These are phyloP conservation scores for Beverwykella pulmonaria DNA, from an alignment of 495 filamentous ascomycete genomes.

Conservation along the genomic window DNA sequence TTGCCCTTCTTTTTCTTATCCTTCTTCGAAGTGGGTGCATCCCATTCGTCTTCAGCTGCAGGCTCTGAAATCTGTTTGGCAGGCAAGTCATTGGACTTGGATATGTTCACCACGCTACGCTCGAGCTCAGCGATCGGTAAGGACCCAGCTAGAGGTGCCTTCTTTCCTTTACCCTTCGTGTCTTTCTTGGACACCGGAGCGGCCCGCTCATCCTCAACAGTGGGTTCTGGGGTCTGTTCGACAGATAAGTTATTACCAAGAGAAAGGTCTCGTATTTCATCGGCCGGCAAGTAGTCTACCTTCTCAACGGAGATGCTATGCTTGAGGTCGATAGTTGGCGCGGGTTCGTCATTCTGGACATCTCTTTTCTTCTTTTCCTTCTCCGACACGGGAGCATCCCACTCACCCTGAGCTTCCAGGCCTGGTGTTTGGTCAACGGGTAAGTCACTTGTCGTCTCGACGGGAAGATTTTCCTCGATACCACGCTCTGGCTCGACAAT, in stretches of 20 bases:
- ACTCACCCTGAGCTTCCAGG: not conserved
- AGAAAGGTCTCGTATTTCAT: not conserved
- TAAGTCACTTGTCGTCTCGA: not conserved
- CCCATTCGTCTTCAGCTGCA: slow-evolving; percentile 8
- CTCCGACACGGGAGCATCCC: slow-evolving; percentile 1
- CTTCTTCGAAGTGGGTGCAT: slow-evolving; percentile 32
- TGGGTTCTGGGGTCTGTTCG: not conserved
- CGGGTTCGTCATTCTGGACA: slow-evolving; percentile 11
- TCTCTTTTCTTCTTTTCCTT: slow-evolving; percentile 21
- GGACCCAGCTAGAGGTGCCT: not conserved
- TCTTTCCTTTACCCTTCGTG: slow-evolving; percentile 41
- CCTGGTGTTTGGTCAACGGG: not conserved
- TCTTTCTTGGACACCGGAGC: slow-evolving; percentile 37
- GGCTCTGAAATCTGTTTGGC: not conserved
- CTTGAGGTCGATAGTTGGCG: not conserved
- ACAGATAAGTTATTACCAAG: not conserved
- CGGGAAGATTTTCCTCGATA: not conserved
- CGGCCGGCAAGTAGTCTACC: not conserved
- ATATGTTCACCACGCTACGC: not conserved
- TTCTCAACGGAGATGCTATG: not conserved
- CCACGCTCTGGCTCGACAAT: not conserved
- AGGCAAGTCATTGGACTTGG: not conserved
- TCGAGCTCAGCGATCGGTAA: not conserved
- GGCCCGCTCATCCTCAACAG: slow-evolving; percentile 23
- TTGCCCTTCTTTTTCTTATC: slow-evolving; percentile 34